A percentile compares a stretch with the other conserved stretches of the same genome.
phyloP scores from a whole-genome alignment of 192 early-diverging fungal genomes.

The Physocladia obscura region DNA sequence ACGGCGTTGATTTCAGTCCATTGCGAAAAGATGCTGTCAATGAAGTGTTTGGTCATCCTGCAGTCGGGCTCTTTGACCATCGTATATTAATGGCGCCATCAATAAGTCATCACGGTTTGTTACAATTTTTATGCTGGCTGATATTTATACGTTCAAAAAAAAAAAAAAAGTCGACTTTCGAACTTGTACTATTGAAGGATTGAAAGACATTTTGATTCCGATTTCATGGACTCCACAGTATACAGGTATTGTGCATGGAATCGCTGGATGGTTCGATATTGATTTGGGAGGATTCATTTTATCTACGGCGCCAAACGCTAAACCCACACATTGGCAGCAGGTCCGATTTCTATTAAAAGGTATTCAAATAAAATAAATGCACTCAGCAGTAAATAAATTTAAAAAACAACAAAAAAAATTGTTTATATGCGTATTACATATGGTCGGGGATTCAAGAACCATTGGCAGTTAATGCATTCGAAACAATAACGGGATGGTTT shows the following conservation, averaged over 20 bases:
- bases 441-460: constrained; percentile 72
- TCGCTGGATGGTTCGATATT: constrained; percentile 97
- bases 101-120: constrained; percentile 50
- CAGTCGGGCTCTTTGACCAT: constrained; percentile 91
- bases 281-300: constrained; percentile 75
- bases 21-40: constrained; percentile 80
- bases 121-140: too few relatives aligned
- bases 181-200: constrained; percentile 71
- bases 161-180: constrained; percentile 79
- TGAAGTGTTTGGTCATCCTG: constrained; percentile 88
- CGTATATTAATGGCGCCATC: constrained; percentile 71
- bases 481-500: constrained; percentile 81
- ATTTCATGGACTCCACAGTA: constrained; percentile 77
- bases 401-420: neutral
- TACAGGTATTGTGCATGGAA: constrained; percentile 84
- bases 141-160: neutral
- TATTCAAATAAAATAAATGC: constrained; percentile 1
- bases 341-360: constrained; percentile 84
- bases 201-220: constrained; percentile 84
- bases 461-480: constrained; percentile 88
- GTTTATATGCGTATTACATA: too few relatives aligned
- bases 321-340: constrained; percentile 98
- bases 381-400: neutral
- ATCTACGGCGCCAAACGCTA: constrained; percentile 80
- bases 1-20: constrained; percentile 87